A percentile compares a stretch with the other conserved stretches of the same genome.
Evolutionary conservation across 768 basidiomycete species (phyloP).

Genomic region (Inosperma sp.): DNA sequence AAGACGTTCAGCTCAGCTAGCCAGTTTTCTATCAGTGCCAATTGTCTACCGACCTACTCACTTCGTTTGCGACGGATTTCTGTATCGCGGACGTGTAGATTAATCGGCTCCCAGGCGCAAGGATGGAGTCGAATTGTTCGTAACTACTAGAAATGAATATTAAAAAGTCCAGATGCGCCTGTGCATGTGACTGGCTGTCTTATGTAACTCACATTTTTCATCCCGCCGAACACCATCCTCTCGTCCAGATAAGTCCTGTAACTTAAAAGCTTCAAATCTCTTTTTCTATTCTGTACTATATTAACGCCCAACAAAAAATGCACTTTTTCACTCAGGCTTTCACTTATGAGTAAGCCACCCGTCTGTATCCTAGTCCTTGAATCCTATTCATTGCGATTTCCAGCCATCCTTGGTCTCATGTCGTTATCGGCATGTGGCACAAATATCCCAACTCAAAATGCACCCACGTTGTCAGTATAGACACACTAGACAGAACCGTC

Average conservation of each 20-base stretch:
- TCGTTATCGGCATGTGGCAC: constrained; percentile 89
- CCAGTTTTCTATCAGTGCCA: too few species aligned
- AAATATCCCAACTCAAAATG: constrained; percentile 96
- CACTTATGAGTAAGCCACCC: constrained; percentile 67
- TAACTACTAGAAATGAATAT: too few species aligned
- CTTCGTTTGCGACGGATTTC: too few species aligned
- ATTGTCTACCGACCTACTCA: too few species aligned
- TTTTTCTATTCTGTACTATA: neutral
- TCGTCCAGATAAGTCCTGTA: neutral
- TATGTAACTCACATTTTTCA: constrained; percentile 27
- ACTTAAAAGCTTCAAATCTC: neutral
- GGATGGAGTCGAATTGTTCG: too few species aligned
- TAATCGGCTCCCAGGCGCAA: too few species aligned
- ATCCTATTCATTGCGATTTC: constrained; percentile 10
- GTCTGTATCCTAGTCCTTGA: constrained; percentile 8
- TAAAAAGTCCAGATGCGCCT: too few species aligned
- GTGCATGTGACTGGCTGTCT: neutral
- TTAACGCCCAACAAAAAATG: constrained; percentile 40
- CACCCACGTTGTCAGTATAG: constrained; percentile 81
- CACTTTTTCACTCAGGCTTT: constrained; percentile 85
- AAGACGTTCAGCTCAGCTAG: too few species aligned
- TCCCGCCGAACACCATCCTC: neutral
- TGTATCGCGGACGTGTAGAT: too few species aligned
- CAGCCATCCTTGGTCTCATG: constrained; percentile 89
- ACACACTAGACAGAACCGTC: constrained; percentile 80